Evolutionary conservation across 306 rosid genomes (phyloP).

Genomic region (Quercus robur): DNA sequence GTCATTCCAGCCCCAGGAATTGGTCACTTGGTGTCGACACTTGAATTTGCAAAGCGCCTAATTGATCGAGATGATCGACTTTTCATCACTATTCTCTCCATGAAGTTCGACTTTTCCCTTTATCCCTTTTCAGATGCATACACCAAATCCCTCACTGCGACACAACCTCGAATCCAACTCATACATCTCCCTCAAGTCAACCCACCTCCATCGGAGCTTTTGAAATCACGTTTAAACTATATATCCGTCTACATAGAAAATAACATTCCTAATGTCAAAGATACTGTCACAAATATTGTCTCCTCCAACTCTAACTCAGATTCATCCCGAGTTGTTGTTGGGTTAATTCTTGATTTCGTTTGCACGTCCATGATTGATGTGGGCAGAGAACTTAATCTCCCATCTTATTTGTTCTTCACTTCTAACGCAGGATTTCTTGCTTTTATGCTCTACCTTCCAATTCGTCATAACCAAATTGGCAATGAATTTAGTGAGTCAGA

Average conservation of each 20-base stretch:
- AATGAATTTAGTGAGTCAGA: constrained; percentile 33
- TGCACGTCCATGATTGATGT: constrained; percentile 44
- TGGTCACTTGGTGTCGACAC: constrained; percentile 48
- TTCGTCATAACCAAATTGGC: constrained; percentile 14
- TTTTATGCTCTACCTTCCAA: constrained; percentile 29
- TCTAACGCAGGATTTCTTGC: constrained; percentile 38
- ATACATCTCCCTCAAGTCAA: constrained; percentile 47
- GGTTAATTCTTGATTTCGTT: constrained; percentile 50
- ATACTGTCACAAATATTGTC: constrained; percentile 10
- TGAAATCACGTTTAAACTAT: constrained; percentile 22
- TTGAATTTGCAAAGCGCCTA: constrained; percentile 47
- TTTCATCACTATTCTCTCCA: constrained; percentile 39
- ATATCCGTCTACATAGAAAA: constrained; percentile 25
- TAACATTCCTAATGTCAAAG: constrained; percentile 21
- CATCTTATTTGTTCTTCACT: constrained; percentile 44
- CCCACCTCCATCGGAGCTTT: constrained; percentile 27
- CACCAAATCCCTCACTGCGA: constrained; percentile 21
- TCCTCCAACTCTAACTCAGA: constrained; percentile 6
- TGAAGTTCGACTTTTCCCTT: constrained; percentile 13
- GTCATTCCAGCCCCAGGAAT: constrained; percentile 46
- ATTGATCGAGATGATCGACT: constrained; percentile 22
- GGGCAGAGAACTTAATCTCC: constrained; percentile 44
- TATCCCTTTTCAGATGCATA: constrained; percentile 28
- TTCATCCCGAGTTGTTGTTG: constrained; percentile 22
- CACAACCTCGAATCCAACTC: constrained; percentile 38